These are phyloP conservation scores for Crithidia bombi DNA, from an alignment of 208 protist genomes.

Conservation along the genomic window DNA sequence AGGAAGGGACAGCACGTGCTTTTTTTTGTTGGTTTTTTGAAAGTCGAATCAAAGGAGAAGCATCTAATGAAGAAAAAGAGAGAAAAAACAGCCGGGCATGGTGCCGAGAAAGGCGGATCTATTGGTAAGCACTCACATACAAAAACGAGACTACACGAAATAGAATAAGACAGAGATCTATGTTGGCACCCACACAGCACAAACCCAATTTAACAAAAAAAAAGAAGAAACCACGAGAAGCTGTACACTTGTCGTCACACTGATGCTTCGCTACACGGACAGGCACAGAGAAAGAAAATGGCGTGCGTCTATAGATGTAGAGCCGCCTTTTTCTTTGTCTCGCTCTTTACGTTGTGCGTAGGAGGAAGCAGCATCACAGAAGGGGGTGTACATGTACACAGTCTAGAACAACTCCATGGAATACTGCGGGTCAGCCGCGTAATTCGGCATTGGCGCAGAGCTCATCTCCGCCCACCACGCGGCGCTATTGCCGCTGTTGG, in stretches of 20 bases:
- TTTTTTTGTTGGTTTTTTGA: background rate
- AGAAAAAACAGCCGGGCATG: no score
- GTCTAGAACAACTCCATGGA: slow-evolving; percentile 90
- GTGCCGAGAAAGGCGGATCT: no score
- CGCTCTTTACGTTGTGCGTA: no score
- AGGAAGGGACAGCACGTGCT: no score
- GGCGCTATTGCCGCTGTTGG: slow-evolving; percentile 36
- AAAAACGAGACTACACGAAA: no score
- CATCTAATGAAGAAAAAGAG: slow-evolving; percentile 9
- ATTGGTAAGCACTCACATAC: no score
- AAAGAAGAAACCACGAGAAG: slow-evolving; percentile 12
- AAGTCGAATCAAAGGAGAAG: background rate
- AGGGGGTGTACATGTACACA: background rate
- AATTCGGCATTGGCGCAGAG: slow-evolving; percentile 75
- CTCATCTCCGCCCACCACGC: slow-evolving; percentile 90
- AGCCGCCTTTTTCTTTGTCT: background rate
- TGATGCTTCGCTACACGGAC: background rate
- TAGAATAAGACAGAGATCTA: background rate
- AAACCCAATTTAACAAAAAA: background rate
- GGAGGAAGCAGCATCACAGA: background rate
- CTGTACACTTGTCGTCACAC: background rate
- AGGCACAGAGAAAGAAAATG: background rate
- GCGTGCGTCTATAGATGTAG: background rate
- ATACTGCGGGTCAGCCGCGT: slow-evolving; percentile 87
- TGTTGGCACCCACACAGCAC: background rate